phyloP scores from a whole-genome alignment of 352 stramenopile species.

The Bremia lactucae region DNA sequence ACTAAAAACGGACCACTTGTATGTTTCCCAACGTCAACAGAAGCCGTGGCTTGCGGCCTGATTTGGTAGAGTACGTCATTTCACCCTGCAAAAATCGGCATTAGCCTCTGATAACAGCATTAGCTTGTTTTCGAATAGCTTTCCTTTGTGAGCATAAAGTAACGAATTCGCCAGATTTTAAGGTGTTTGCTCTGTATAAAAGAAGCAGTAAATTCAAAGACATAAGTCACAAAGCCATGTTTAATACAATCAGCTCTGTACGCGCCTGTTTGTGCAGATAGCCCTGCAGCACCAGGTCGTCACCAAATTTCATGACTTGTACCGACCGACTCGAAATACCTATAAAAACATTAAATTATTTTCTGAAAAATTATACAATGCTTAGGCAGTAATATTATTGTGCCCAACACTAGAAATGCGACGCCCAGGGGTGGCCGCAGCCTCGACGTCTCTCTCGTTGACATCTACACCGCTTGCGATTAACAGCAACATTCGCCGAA shows the following conservation, averaged over 20 bases:
- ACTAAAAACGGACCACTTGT: conserved; percentile 41
- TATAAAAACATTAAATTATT: neutral
- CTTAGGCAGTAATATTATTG: too few relatives aligned
- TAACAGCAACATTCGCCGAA: neutral
- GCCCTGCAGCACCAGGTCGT: conserved; percentile 54
- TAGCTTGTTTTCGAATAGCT: neutral
- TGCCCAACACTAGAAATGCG: too few relatives aligned
- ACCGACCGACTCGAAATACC: too few relatives aligned
- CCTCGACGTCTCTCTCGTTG: conserved; percentile 3
- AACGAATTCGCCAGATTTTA: conserved; percentile 81
- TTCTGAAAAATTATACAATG: too few relatives aligned
- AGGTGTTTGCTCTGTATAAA: conserved; percentile 66
- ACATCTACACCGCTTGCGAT: neutral
- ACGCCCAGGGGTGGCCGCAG: conserved; percentile 3
- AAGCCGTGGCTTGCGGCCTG: conserved; percentile 58
- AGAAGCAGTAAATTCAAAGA: conserved; percentile 2
- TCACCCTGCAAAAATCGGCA: conserved; percentile 29
- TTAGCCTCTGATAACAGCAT: neutral
- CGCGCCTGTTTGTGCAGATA: conserved; percentile 79
- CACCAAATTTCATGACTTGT: conserved; percentile 32
- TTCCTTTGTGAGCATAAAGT: conserved; percentile 73
- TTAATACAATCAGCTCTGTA: neutral
- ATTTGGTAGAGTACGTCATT: conserved; percentile 74
- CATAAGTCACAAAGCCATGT: neutral
- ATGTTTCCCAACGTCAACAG: conserved; percentile 35